Conservation (phyloP, 2,329 filamentous ascomycete genomes). For the Colletotrichum sp. region DNA sequence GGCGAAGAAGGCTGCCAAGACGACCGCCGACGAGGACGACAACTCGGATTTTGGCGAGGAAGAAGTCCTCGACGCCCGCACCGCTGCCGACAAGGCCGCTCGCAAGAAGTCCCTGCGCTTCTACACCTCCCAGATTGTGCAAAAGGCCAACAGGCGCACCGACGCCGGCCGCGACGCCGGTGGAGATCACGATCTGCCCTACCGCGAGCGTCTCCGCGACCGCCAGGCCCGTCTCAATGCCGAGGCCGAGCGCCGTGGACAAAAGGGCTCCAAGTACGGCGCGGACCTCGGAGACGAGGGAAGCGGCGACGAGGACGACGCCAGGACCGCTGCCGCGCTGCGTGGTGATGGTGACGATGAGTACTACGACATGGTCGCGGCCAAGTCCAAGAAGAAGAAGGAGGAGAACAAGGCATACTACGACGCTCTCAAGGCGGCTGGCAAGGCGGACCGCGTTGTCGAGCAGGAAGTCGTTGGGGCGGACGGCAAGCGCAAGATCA, state of each 20-base stretch:
- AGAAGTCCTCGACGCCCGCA: conserved; percentile 74
- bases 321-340: conserved; percentile 52
- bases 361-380: conserved; percentile 90
- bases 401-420: conserved; percentile 70
- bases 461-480: conserved; percentile 73
- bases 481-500: conserved; percentile 92
- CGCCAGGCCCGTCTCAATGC: conserved; percentile 84
- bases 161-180: conserved; percentile 75
- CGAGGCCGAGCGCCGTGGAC: conserved; percentile 86
- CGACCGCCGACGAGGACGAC: conserved; percentile 52
- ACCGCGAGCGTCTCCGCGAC: conserved; percentile 87
- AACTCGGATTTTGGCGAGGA: conserved; percentile 96
- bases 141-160: conserved; percentile 88
- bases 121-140: conserved; percentile 96
- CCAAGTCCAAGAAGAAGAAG: conserved; percentile 72
- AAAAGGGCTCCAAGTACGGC: conserved; percentile 65
- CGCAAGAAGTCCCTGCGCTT: conserved; percentile 94
- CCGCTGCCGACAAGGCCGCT: conserved; percentile 84
- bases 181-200: conserved; percentile 83
- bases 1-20: conserved; percentile 45
- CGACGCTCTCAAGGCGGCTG: conserved; percentile 63
- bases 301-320: conserved; percentile 72
- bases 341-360: conserved; percentile 67
- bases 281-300: conserved; percentile 65
- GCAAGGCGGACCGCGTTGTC: conserved; percentile 67